Evolutionary conservation across 202 grass and related monocot species (phyloP), one percentile per base, ranked within the genome.

Genomic region (Brachypodium distachyon): DNA sequence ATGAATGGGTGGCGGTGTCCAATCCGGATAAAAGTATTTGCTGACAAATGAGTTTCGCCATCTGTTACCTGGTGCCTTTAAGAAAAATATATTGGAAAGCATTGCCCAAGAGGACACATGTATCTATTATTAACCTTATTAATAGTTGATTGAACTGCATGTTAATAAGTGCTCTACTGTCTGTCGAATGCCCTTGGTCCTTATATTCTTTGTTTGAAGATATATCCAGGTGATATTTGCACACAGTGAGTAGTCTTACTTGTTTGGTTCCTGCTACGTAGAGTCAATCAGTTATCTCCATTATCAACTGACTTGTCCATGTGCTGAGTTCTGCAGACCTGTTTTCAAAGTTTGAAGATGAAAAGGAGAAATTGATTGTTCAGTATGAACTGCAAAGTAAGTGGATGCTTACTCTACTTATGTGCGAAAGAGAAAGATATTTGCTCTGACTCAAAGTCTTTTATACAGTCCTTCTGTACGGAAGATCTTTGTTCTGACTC

Each of bases 291-390:
- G 26, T 55, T 26, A 36, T 47, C 33, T 12, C 44, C 29, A 34
- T 47, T 59, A 9, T 62, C 53, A 39, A 67, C 64, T 71, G 22
- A 55, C 53, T 76, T 26, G 66, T 32, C 46, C 41, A 18, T 50
- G 52, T 60, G 12, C 23, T 32, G 0, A 78, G 40, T 81, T 73
- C 50, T 72, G 74, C 77, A 97, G 94, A 94, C 10, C 58, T 94
- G 42, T 94, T 93, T 74, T 85, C 88, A 26, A 94, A 97, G 77
- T 93, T 85, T 69, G 94, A 97, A 86, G 78, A 88, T 81, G 94
- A 91, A 79, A 97, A 94, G 80, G 90, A 89, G 58, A 97, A 97
- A 84, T 50, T 97, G 47, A 72, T 83, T 62, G 38, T 62, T 44
- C 88, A 85, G 74, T 93, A 93, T 65, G 94, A 94, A 81, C 88